A percentile compares a stretch with the other conserved stretches of the same genome.
These are phyloP conservation scores for Rhizophora mangle DNA, from an alignment of 345 rosid species.

Conservation along the genomic window DNA sequence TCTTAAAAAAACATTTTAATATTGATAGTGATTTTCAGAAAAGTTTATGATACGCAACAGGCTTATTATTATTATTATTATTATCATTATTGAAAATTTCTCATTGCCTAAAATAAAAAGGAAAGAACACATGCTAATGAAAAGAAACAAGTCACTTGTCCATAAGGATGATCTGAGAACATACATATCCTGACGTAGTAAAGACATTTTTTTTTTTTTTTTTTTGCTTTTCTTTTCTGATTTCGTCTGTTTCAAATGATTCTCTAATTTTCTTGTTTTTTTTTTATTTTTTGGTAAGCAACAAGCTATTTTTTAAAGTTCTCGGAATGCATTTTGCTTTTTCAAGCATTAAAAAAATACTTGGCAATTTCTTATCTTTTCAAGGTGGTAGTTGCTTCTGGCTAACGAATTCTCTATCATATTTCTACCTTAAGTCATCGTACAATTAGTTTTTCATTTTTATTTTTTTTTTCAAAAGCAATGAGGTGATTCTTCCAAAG, in stretches of 20 bases:
- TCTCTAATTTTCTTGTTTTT: background rate
- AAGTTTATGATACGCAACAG: too few species aligned
- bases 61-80: too few species aligned
- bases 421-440: background rate
- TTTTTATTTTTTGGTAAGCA: too few species aligned
- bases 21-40: too few species aligned
- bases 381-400: conserved; percentile 19
- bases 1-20: too few species aligned
- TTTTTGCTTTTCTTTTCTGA: background rate
- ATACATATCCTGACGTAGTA: too few species aligned
- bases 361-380: conserved; percentile 13
- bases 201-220: too few species aligned
- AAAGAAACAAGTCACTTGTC: too few species aligned
- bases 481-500: conserved; percentile 16
- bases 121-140: too few species aligned
- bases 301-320: background rate
- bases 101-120: too few species aligned
- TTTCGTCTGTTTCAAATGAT: conserved; percentile 9
- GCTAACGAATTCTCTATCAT: conserved; percentile 10
- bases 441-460: background rate
- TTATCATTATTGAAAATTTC: too few species aligned
- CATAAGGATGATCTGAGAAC: too few species aligned
- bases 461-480: background rate
- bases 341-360: conserved; percentile 4
- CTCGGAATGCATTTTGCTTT: conserved; percentile 20